Percentiles rank a stretch among this genome's conserved stretches.
These are phyloP conservation scores for Candolleomyces eurysporus DNA, from an alignment of 768 basidiomycete species.

Conservation along the genomic window DNA sequence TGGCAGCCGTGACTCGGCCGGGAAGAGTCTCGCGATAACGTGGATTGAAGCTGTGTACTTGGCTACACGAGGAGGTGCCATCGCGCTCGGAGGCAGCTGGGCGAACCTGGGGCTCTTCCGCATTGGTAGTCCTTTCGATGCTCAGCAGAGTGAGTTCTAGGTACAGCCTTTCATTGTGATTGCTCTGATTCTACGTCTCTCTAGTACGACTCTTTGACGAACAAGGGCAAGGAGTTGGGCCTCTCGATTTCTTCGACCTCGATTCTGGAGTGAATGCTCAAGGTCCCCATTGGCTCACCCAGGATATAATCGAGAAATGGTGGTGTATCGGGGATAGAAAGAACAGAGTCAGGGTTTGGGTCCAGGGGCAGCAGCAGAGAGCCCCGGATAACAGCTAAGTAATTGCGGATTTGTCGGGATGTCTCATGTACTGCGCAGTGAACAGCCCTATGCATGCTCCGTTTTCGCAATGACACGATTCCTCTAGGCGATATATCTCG, in stretches of 20 bases:
- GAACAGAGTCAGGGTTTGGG: constrained; percentile 71
- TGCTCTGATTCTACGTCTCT: background rate
- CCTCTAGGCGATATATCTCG: no score
- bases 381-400: no score
- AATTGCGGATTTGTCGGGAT: no score
- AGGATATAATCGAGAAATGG: constrained; percentile 81
- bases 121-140: constrained; percentile 69
- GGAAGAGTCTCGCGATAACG: constrained; percentile 49
- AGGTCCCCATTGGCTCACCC: constrained; percentile 11
- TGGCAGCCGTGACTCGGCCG: background rate
- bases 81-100: constrained; percentile 56
- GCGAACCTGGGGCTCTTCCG: constrained; percentile 47
- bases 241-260: constrained; percentile 62
- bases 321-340: constrained; percentile 77
- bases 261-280: constrained; percentile 22
- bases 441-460: no score
- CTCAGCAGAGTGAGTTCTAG: constrained; percentile 61
- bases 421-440: no score
- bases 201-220: constrained; percentile 50
- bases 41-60: constrained; percentile 85
- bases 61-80: constrained; percentile 77
- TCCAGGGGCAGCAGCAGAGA: constrained; percentile 51
- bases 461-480: no score
- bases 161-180: background rate
- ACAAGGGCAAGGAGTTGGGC: constrained; percentile 47